phyloP scores from a whole-genome alignment of 1,139 yeast genomes.

The Candida mesenterica region DNA sequence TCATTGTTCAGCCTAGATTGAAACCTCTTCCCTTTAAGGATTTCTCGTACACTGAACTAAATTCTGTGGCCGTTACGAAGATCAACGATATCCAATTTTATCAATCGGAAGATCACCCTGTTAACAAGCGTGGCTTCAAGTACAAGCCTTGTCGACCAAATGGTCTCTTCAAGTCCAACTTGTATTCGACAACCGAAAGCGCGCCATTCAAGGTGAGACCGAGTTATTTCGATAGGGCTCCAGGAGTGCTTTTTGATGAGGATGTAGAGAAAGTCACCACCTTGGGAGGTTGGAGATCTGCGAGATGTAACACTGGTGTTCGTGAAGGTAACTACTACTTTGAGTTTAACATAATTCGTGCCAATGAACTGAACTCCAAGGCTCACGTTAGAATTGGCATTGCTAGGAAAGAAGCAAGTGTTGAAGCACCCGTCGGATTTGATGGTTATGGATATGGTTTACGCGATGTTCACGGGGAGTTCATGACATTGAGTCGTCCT shows the following conservation, averaged over 20 bases:
- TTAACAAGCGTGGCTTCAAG: conserved; percentile 77
- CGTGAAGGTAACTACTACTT: conserved; percentile 80
- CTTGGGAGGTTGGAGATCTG: conserved; percentile 76
- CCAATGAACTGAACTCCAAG: conserved; percentile 32
- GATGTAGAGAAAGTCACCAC: conserved; percentile 50
- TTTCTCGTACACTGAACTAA: conserved; percentile 14
- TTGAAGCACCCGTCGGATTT: conserved; percentile 95
- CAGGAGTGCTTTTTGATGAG: conserved; percentile 51
- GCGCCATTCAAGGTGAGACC: conserved; percentile 65
- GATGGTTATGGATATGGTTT: conserved; percentile 94
- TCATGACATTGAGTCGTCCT: conserved; percentile 73
- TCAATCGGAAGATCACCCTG: conserved; percentile 72
- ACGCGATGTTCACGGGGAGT: conserved; percentile 78
- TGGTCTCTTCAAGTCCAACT: conserved; percentile 54
- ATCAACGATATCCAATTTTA: conserved; percentile 32
- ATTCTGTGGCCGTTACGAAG: conserved; percentile 6
- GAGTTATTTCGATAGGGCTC: conserved; percentile 71
- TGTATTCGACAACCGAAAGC: conserved; percentile 73
- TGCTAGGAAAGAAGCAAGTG: conserved; percentile 78
- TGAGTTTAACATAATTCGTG: conserved; percentile 60
- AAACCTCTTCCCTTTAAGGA: conserved; percentile 49
- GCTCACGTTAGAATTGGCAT: conserved; percentile 81
- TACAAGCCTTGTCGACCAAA: conserved; percentile 79
- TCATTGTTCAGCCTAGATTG: conserved; percentile 42
- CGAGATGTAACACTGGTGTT: conserved; percentile 71